Conservation (phyloP, 2,329 filamentous ascomycete species). For the Fusarium zealandicum region DNA sequence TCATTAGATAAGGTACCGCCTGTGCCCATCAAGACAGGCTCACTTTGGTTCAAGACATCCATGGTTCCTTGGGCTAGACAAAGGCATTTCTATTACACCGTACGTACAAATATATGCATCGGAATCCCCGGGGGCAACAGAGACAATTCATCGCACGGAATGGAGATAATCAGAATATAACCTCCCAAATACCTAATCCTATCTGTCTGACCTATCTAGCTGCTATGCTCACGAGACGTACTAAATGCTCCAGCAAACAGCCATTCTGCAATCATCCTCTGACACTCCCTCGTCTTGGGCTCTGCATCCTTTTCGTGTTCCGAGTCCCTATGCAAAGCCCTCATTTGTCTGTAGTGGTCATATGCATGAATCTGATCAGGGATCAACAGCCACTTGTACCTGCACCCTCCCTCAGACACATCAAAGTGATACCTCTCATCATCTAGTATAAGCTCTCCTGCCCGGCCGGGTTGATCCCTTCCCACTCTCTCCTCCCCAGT, state of each 20-base stretch:
- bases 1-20: no score
- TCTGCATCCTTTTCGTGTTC: constrained; percentile 5
- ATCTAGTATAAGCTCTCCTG: constrained; percentile 8
- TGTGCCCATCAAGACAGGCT: no score
- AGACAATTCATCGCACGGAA: no score
- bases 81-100: no score
- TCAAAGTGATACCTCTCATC: constrained; percentile 24
- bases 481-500: constrained; percentile 3
- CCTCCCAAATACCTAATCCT: no score
- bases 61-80: no score
- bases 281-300: constrained; percentile 11
- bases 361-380: constrained; percentile 25
- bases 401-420: neutral
- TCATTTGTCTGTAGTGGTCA: constrained; percentile 14
- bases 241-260: constrained; percentile 6
- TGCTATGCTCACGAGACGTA: no score
- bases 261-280: constrained; percentile 20
- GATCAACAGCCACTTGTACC: constrained; percentile 20
- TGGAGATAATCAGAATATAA: no score
- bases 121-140: no score
- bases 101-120: no score
- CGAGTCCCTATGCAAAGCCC: constrained; percentile 9
- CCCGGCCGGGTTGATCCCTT: neutral
- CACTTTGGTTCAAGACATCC: no score
- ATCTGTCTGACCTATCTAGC: no score